Percentiles rank a stretch among this genome's conserved stretches.
Evolutionary conservation across 257 asterid genomes (phyloP).

Genomic region (Solanum clarkiae): DNA sequence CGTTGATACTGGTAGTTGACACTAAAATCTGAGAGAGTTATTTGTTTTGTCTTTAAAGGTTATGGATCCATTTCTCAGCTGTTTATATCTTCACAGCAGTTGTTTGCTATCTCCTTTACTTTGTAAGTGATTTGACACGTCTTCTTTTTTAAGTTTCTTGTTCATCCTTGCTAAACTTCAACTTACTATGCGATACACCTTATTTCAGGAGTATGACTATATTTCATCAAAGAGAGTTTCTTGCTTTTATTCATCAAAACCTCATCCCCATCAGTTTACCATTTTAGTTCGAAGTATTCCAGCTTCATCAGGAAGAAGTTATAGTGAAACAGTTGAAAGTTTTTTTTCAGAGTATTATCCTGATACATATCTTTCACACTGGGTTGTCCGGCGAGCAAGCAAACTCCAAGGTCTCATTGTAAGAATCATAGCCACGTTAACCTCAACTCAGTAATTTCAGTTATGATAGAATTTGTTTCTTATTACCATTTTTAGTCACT

Average conservation of each 20-base stretch:
- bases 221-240: conserved; percentile 64
- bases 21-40: not conserved
- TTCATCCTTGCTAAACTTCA: not conserved
- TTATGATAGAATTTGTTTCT: not conserved
- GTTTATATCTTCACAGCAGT: conserved; percentile 77
- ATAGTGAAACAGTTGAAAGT: conserved; percentile 65
- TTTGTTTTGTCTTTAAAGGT: conserved; percentile 47
- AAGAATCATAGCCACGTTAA: conserved; percentile 25
- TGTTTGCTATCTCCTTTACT: conserved; percentile 93
- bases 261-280: conserved; percentile 68
- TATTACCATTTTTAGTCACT: not conserved
- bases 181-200: conserved; percentile 5
- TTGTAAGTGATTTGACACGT: conserved; percentile 43
- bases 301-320: conserved; percentile 40
- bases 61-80: conserved; percentile 94
- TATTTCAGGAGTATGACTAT: conserved; percentile 70
- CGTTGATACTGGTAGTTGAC: not conserved
- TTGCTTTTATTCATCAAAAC: conserved; percentile 61
- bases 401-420: conserved; percentile 69
- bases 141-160: not conserved
- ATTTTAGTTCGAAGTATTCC: conserved; percentile 92
- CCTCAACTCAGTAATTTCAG: not conserved
- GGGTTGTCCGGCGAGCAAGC: conserved; percentile 60
- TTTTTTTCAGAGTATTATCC: conserved; percentile 74
- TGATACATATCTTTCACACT: conserved; percentile 82